Percentiles rank a stretch among this genome's conserved stretches.
Conservation (phyloP, 305 asterid species). For the Solanum aculeatissimum region DNA sequence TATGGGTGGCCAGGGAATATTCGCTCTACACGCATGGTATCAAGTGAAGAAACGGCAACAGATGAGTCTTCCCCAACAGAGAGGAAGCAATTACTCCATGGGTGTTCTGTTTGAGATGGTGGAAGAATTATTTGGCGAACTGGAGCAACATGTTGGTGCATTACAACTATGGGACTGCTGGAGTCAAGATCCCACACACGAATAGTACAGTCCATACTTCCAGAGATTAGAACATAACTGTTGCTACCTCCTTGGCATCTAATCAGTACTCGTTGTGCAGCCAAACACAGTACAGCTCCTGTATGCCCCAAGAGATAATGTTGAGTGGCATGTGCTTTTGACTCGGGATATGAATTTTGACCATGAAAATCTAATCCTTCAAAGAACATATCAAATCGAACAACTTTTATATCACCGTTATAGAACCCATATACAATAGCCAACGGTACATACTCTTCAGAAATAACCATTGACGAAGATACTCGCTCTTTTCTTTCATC, state of each 20-base stretch:
- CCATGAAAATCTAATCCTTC: conserved; percentile 26
- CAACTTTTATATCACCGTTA: conserved; percentile 69
- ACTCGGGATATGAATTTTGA: conserved; percentile 19
- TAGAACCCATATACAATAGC: conserved; percentile 87
- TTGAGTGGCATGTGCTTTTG: conserved; percentile 30
- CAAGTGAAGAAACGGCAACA: conserved; percentile 72
- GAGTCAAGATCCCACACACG: conserved; percentile 94
- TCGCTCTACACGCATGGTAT: conserved; percentile 80
- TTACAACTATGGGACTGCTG: conserved; percentile 42
- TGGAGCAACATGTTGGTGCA: conserved; percentile 95
- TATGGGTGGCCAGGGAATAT: conserved; percentile 85
- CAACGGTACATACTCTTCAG: conserved; percentile 58
- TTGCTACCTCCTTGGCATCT: conserved; percentile 31
- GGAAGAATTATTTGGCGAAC: conserved; percentile 88
- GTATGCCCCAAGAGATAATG: conserved; percentile 65
- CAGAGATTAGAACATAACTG: conserved; percentile 73
- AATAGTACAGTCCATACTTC: conserved; percentile 90
- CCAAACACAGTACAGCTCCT: conserved; percentile 89
- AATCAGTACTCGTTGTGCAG: conserved; percentile 63
- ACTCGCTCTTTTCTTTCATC: conserved; percentile 35
- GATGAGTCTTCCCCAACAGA: conserved; percentile 81
- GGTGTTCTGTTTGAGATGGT: conserved; percentile 47
- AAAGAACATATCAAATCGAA: conserved; percentile 54
- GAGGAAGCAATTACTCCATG: conserved; percentile 90
- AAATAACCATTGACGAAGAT: conserved; percentile 90